phyloP scores from a whole-genome alignment of 495 filamentous ascomycete genomes.

The Penicillium taxi region DNA sequence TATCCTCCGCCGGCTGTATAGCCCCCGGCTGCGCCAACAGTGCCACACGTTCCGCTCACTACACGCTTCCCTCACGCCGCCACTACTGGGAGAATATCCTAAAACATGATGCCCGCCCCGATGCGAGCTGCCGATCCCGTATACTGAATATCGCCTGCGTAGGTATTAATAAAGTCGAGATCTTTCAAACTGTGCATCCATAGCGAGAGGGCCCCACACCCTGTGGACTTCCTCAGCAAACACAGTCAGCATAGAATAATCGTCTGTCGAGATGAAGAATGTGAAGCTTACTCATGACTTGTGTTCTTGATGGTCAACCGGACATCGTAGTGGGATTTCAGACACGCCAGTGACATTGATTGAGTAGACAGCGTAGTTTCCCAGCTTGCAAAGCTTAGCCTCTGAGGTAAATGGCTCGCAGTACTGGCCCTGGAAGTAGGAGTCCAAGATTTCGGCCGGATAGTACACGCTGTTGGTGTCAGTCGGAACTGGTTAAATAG shows the following conservation, averaged over 20 bases:
- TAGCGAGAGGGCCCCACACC: not conserved
- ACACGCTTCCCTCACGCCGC: not conserved
- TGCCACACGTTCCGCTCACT: not conserved
- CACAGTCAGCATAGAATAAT: no score
- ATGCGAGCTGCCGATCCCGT: not conserved
- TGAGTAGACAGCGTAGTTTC: not conserved
- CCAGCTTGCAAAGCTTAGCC: not conserved
- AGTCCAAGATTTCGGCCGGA: no score
- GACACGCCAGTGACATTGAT: not conserved
- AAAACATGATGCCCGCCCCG: not conserved
- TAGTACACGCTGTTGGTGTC: not conserved
- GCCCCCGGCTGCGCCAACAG: not conserved
- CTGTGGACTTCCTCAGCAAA: no score
- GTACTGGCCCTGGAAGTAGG: not conserved
- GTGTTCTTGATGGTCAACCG: not conserved
- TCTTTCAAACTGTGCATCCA: not conserved
- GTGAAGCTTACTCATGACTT: no score
- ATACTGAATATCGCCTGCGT: not conserved
- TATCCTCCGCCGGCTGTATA: not conserved
- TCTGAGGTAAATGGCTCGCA: not conserved
- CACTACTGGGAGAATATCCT: not conserved
- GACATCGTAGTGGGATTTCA: not conserved
- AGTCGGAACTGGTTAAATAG: not conserved
- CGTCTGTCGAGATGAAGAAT: no score
- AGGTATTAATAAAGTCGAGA: not conserved